A percentile compares a stretch with the other conserved stretches of the same genome.
Evolutionary conservation across 2,329 filamentous ascomycete genomes (phyloP).

Genomic region (Sporothrix globosa): DNA sequence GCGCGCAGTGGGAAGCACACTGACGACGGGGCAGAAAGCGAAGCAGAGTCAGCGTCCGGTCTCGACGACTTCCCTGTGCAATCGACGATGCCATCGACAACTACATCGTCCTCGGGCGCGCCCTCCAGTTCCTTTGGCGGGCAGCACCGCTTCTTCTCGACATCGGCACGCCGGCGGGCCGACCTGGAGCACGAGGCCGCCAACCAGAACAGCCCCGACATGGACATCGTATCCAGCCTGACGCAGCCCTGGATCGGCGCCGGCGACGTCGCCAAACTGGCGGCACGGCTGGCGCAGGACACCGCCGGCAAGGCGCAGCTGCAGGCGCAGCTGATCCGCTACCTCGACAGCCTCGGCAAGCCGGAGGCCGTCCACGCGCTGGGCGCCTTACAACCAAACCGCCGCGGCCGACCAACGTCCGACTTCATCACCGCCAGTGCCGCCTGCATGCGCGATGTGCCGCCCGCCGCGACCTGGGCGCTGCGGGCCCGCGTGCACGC

Average conservation of each 20-base stretch:
- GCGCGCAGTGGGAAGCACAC: background rate
- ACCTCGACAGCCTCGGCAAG: conserved; percentile 36
- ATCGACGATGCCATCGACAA: no score
- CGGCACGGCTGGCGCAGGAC: conserved; percentile 37
- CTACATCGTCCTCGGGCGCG: no score
- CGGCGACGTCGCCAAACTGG: background rate
- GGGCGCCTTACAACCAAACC: no score
- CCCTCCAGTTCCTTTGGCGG: background rate
- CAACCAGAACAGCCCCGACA: background rate
- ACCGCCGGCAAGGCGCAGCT: conserved; percentile 39
- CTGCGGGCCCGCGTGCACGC: conserved; percentile 43
- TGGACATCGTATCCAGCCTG: conserved; percentile 18
- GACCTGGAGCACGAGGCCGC: background rate
- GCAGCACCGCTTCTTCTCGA: conserved; percentile 2
- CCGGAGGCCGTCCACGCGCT: background rate
- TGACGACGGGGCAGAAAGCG: background rate
- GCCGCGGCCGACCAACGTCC: background rate
- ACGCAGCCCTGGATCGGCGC: conserved; percentile 2
- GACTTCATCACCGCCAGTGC: conserved; percentile 14
- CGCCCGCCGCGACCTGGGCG: conserved; percentile 43
- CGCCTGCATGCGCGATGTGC: conserved; percentile 36
- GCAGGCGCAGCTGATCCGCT: conserved; percentile 38
- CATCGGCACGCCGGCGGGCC: conserved; percentile 1
- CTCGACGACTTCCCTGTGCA: background rate
- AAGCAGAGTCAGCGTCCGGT: background rate